Conservation (phyloP, 2,329 filamentous ascomycete genomes). For the Juglanconis juglandina region DNA sequence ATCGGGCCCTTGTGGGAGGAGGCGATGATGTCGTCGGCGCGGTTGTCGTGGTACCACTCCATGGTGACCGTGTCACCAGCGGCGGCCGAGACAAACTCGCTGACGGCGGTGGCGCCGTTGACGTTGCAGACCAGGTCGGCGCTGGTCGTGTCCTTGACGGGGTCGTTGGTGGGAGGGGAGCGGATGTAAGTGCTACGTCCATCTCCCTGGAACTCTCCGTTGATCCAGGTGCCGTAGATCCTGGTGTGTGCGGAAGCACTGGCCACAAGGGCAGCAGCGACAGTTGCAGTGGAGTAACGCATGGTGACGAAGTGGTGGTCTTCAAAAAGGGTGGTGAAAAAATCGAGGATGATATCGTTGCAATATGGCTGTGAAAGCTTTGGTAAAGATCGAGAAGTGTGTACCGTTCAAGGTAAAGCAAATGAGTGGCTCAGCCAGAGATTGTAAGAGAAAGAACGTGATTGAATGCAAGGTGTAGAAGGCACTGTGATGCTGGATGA, state of each 20-base stretch:
- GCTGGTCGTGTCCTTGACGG: constrained; percentile 41
- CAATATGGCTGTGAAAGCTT: neutral
- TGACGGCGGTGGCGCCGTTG: constrained; percentile 34
- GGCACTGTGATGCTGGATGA: neutral
- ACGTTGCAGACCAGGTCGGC: constrained; percentile 43
- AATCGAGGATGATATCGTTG: neutral
- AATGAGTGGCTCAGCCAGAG: constrained; percentile 7
- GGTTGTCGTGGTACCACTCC: constrained; percentile 39
- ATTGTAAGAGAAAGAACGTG: neutral
- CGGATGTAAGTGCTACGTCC: constrained; percentile 39
- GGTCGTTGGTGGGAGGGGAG: constrained; percentile 39
- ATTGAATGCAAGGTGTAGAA: neutral
- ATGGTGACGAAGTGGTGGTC: constrained; percentile 25
- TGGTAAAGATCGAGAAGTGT: neutral
- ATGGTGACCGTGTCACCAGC: constrained; percentile 35
- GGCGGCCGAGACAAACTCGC: constrained; percentile 33
- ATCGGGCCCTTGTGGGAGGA: constrained; percentile 48
- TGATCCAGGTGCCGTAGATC: constrained; percentile 45
- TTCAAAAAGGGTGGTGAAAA: neutral
- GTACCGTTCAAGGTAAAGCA: neutral
- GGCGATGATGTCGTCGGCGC: constrained; percentile 34
- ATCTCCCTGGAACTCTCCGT: constrained; percentile 40
- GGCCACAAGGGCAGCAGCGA: constrained; percentile 34
- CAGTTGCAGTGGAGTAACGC: constrained; percentile 29
- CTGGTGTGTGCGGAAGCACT: constrained; percentile 41